These are phyloP conservation scores for Suhomyces pyralidae DNA, from an alignment of 805 yeast genomes.

Conservation along the genomic window DNA sequence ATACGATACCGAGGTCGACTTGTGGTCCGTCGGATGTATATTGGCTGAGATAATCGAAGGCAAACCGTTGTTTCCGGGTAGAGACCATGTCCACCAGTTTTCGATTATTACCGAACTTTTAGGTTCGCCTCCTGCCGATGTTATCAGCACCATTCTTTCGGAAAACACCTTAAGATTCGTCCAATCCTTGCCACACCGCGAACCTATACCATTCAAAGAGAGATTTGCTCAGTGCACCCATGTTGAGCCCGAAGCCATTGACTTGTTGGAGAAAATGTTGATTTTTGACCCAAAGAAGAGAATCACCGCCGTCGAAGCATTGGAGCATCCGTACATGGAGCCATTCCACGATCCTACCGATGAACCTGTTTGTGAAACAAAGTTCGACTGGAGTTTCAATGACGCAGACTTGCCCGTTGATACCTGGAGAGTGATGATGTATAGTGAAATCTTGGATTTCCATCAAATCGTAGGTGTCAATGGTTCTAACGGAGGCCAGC, in stretches of 20 bases:
- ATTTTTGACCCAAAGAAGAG: constrained; percentile 94
- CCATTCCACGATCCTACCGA: constrained; percentile 97
- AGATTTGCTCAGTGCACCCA: constrained; percentile 62
- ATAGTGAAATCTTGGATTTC: constrained; percentile 92
- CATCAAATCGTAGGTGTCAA: constrained; percentile 72
- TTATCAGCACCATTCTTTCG: constrained; percentile 91
- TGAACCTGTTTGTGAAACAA: constrained; percentile 90
- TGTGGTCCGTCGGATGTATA: constrained; percentile 97
- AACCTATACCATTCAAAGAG: constrained; percentile 83
- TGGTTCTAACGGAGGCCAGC: constrained; percentile 11
- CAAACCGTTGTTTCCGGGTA: constrained; percentile 95
- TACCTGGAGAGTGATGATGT: constrained; percentile 99
- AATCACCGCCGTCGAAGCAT: constrained; percentile 86
- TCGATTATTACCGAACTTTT: constrained; percentile 92
- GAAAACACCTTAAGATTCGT: constrained; percentile 94
- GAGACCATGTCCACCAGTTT: constrained; percentile 97
- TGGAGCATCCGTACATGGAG: constrained; percentile 85
- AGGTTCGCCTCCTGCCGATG: constrained; percentile 96
- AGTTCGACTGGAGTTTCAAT: constrained; percentile 97
- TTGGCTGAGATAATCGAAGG: constrained; percentile 98
- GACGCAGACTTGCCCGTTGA: constrained; percentile 97
- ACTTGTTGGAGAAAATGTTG: constrained; percentile 82
- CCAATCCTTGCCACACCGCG: constrained; percentile 87
- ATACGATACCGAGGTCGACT: constrained; percentile 93
- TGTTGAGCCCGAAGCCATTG: constrained; percentile 84